A percentile compares a stretch with the other conserved stretches of the same genome.
Evolutionary conservation across 2,329 filamentous ascomycete genomes (phyloP).

Genomic region (Raffaelea arxii): DNA sequence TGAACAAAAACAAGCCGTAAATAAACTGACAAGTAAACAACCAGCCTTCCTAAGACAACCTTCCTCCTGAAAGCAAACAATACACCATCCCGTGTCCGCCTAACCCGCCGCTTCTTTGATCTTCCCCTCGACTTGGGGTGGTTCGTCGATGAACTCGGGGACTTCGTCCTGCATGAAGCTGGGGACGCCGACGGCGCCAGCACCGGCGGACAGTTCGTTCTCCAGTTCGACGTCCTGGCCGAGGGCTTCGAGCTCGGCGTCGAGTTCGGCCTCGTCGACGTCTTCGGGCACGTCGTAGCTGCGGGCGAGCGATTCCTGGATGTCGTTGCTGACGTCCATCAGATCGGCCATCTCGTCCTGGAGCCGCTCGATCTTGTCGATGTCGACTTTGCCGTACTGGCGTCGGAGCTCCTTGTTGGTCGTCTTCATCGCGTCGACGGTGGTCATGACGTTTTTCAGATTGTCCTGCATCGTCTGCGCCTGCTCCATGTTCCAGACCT

Average conservation of each 20-base stretch:
- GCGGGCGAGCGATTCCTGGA: slow-evolving; percentile 84
- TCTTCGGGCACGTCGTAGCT: slow-evolving; percentile 95
- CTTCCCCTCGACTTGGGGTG: slow-evolving; percentile 37
- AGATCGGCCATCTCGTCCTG: slow-evolving; percentile 99
- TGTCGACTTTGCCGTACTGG: slow-evolving; percentile 94
- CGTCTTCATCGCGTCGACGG: slow-evolving; percentile 93
- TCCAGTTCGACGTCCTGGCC: slow-evolving; percentile 92
- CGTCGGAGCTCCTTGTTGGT: slow-evolving; percentile 87
- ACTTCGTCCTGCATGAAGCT: slow-evolving; percentile 86
- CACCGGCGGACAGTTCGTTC: slow-evolving; percentile 51
- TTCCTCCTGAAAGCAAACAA: not conserved
- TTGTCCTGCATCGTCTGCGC: slow-evolving; percentile 98
- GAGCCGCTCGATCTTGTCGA: slow-evolving; percentile 94
- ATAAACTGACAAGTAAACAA: too few species aligned
- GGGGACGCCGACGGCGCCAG: slow-evolving; percentile 52
- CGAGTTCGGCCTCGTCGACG: slow-evolving; percentile 90
- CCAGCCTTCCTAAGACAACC: too few species aligned
- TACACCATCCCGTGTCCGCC: too few species aligned
- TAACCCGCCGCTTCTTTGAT: slow-evolving; percentile 12
- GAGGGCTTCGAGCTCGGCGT: slow-evolving; percentile 90
- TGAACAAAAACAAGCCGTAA: too few species aligned
- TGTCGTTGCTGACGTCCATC: slow-evolving; percentile 96
- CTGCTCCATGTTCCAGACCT: slow-evolving; percentile 99
- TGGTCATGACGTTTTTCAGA: slow-evolving; percentile 96
- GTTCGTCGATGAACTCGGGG: slow-evolving; percentile 87